A percentile compares a stretch with the other conserved stretches of the same genome.
These are phyloP conservation scores for Lepidium africanum DNA, from an alignment of 345 rosid genomes.

Conservation along the genomic window DNA sequence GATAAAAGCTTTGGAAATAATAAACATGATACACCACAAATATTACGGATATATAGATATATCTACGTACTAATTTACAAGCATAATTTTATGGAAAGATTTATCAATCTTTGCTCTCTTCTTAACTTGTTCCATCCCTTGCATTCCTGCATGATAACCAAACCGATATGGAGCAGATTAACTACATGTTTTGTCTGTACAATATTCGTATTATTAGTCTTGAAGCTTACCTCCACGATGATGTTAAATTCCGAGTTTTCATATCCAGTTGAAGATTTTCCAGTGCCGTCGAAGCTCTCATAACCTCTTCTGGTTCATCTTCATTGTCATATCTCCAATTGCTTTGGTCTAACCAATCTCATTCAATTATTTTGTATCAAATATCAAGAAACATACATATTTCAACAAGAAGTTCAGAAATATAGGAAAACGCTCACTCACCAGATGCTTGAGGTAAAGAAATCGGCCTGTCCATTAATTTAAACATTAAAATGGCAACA, in stretches of 20 bases:
- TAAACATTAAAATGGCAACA: not conserved
- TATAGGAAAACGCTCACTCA: slow-evolving; percentile 32
- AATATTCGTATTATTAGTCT: not conserved
- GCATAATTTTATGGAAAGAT: no score
- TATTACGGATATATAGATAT: no score
- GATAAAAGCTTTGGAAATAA: no score
- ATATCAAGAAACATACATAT: not conserved
- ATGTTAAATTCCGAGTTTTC: slow-evolving; percentile 73
- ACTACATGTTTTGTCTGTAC: not conserved
- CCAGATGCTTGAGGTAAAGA: slow-evolving; percentile 61
- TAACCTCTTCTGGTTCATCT: slow-evolving; percentile 59
- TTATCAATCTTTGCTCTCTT: slow-evolving; percentile 40
- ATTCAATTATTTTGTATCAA: slow-evolving; percentile 9
- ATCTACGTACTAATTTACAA: no score
- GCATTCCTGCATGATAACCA: slow-evolving; percentile 55
- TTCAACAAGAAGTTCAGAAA: not conserved
- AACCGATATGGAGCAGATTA: not conserved
- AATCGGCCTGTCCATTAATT: slow-evolving; percentile 36
- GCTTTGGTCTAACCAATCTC: slow-evolving; percentile 56
- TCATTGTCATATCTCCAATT: slow-evolving; percentile 72
- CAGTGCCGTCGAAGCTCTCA: slow-evolving; percentile 70
- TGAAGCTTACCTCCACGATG: slow-evolving; percentile 82
- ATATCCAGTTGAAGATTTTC: slow-evolving; percentile 95
- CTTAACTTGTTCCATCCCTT: slow-evolving; percentile 63
- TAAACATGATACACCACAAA: no score